These are phyloP conservation scores for Neurospora pannonica DNA, from an alignment of 495 filamentous ascomycete genomes.

Conservation along the genomic window DNA sequence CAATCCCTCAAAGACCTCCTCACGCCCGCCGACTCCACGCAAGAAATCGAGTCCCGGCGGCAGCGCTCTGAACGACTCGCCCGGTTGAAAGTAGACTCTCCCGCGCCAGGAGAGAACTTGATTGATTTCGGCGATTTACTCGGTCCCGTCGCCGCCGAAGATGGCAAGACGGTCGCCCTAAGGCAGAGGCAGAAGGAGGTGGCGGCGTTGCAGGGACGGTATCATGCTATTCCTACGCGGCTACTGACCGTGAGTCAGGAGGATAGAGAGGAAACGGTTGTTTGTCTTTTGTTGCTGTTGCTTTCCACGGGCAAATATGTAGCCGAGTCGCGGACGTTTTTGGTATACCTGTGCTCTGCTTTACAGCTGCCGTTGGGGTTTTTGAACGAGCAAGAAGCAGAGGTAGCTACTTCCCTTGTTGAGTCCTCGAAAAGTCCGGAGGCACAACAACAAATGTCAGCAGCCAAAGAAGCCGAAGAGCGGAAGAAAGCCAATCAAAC, in stretches of 20 bases:
- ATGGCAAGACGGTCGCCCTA: not conserved
- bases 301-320: conserved; percentile 65
- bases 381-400: conserved; percentile 57
- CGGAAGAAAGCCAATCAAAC: conserved; percentile 52
- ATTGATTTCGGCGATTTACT: conserved; percentile 19
- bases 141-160: conserved; percentile 1
- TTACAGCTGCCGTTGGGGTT: conserved; percentile 49
- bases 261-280: conserved; percentile 38
- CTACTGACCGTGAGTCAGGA: conserved; percentile 29
- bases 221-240: conserved; percentile 37
- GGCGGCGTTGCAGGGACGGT: conserved; percentile 29
- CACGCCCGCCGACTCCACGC: conserved; percentile 23
- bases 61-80: conserved; percentile 22
- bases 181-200: conserved; percentile 4
- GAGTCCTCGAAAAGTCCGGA: conserved; percentile 32
- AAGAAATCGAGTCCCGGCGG: conserved; percentile 26
- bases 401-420: conserved; percentile 62
- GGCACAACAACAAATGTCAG: conserved; percentile 41
- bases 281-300: conserved; percentile 57
- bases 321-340: conserved; percentile 58
- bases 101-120: conserved; percentile 15
- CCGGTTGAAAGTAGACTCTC: conserved; percentile 3
- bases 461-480: conserved; percentile 57
- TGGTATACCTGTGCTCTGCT: conserved; percentile 55
- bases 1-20: conserved; percentile 29